Conservation (phyloP, 306 rosid species). For the Calophaca sinica region DNA sequence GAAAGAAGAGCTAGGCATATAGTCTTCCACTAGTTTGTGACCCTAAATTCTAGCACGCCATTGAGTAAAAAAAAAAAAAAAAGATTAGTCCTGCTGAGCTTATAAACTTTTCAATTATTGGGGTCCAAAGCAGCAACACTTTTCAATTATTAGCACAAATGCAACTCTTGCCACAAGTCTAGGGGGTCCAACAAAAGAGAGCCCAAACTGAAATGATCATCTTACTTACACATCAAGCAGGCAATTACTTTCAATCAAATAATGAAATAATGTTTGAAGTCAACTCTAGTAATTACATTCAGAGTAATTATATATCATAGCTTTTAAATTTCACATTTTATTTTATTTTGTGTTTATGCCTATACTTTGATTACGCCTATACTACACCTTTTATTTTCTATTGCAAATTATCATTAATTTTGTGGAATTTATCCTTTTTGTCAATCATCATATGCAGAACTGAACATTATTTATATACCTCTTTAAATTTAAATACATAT, state of each 20-base stretch:
- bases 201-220: slow-evolving; percentile 35
- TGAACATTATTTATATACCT: not conserved
- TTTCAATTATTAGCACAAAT: slow-evolving; percentile 33
- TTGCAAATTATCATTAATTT: too few species aligned
- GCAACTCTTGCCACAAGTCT: slow-evolving; percentile 35
- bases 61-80: slow-evolving; percentile 25
- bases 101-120: slow-evolving; percentile 29
- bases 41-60: slow-evolving; percentile 39
- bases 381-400: too few species aligned
- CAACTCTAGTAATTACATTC: slow-evolving; percentile 39
- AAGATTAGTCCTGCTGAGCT: not conserved
- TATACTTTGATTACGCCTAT: not conserved
- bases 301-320: not conserved
- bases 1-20: not conserved
- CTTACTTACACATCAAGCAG: slow-evolving; percentile 53
- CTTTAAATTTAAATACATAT: too few species aligned
- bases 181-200: slow-evolving; percentile 41
- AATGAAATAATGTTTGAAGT: slow-evolving; percentile 43
- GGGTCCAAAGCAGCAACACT: slow-evolving; percentile 19
- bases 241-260: slow-evolving; percentile 44
- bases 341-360: not conserved
- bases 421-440: not conserved
- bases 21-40: not conserved
- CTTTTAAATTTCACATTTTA: not conserved
- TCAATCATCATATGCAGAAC: too few species aligned